phyloP scores from a whole-genome alignment of 2,329 filamentous ascomycete genomes.

The Diplodia scrobiculata region DNA sequence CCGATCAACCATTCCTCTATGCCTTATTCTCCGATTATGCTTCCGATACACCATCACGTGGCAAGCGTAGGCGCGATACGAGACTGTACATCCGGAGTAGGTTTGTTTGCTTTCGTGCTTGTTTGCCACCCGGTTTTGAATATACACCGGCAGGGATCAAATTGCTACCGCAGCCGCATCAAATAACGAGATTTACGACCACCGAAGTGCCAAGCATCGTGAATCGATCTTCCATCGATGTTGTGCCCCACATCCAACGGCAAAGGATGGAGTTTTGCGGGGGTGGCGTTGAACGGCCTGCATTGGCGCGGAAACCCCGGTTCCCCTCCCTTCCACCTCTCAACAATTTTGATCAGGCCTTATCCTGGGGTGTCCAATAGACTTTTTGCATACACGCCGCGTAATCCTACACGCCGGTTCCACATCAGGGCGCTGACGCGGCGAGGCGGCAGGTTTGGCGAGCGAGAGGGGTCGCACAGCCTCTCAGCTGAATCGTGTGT shows the following conservation, averaged over 20 bases:
- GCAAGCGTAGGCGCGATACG: background rate
- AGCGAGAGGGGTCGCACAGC: slow-evolving; percentile 2
- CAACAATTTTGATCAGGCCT: background rate
- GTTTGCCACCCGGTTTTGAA: background rate
- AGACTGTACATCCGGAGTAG: background rate
- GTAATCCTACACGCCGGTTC: background rate
- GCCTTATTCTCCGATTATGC: background rate
- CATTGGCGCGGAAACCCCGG: background rate
- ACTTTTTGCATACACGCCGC: background rate
- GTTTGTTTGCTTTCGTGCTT: background rate
- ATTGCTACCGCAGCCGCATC: background rate
- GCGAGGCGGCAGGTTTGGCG: background rate
- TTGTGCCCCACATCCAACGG: background rate
- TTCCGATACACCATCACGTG: background rate
- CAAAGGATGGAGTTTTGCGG: background rate
- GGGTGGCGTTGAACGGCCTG: slow-evolving; percentile 16
- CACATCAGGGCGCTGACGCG: slow-evolving; percentile 2
- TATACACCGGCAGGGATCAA: background rate
- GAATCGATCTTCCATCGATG: background rate
- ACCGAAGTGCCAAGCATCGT: background rate
- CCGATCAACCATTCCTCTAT: background rate
- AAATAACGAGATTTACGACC: background rate
- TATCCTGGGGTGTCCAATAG: background rate
- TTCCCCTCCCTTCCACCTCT: background rate
- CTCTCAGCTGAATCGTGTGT: background rate